Base-by-base conservation (phyloP, 1,284 basidiomycete genomes). In the Schizopora paradoxa region DNA sequence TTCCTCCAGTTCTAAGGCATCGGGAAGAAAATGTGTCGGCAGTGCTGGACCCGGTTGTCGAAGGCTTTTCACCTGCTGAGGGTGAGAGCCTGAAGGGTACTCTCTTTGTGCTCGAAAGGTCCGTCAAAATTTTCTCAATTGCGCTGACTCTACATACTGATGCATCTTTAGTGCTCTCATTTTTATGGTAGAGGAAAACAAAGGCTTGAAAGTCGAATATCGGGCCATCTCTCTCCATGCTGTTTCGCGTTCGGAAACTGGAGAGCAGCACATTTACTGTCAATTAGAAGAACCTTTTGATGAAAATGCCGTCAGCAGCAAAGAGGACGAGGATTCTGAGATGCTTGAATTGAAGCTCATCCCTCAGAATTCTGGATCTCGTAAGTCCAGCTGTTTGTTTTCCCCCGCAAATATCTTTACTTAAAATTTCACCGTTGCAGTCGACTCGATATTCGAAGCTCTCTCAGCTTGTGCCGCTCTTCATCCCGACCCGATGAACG, bases 221-320 rank as follows among this genome's bases (percentile, higher is more conserved):
- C 90, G 87, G 13, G 70, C 80, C 4, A 86, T 96, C 55, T 93
- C 88, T 1, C 75, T 96, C 2, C 92, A 96, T 57, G 92, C 92
- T 14, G 76, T 92, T 42, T 89, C 89, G 0, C 81, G 89, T 34
- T 72, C 74, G 6, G 76, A 76, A 29, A 58, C 65, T 5, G 68
- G 67, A 38, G 10, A 14, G 0, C 82, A 86, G 2, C 87, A 82
- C 26, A 76, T 95, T 58, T 95, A 95, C 65, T 94, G 90, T 60
- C 92, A 96, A 58, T 73, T 95, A 3, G 88, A 91, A 57, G 88
- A 90, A 54, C 66, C 67, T 18, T 51, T 59, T 4, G 60, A 58
- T 1, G 61, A 62, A 21, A 52, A 49, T 8, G 55, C 61, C 18
- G 65, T 60, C 11, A 66, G 66, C 1, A 63, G 67, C 23, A 73